phyloP scores from a whole-genome alignment of 2,329 filamentous ascomycete genomes.

The Parastagonospora avenae region DNA sequence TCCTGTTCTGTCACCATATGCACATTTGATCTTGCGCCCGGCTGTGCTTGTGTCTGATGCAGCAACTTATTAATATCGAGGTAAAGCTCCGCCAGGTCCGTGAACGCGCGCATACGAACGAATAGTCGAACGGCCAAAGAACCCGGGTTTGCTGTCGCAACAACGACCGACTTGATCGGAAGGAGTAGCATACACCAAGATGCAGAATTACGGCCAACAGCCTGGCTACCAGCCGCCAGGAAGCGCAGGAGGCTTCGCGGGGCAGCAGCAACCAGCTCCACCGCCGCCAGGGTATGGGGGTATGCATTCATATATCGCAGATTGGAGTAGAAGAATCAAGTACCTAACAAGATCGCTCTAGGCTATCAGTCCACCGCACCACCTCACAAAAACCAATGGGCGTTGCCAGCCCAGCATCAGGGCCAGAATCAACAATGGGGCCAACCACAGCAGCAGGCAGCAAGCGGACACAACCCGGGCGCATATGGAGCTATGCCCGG shows the following conservation, averaged over 20 bases:
- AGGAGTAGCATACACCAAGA: slow-evolving; percentile 8
- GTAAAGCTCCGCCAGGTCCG: slow-evolving; percentile 13
- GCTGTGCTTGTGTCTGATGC: slow-evolving; percentile 12
- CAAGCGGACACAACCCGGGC: slow-evolving; percentile 37
- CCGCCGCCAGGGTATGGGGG: slow-evolving; percentile 38
- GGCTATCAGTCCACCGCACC: slow-evolving; percentile 32
- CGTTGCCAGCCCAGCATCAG: slow-evolving; percentile 26
- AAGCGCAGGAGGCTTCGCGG: slow-evolving; percentile 36
- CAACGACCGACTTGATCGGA: background rate
- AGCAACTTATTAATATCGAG: slow-evolving; percentile 19
- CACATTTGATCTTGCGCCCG: slow-evolving; percentile 14
- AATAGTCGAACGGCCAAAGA: background rate
- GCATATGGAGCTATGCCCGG: slow-evolving; percentile 42
- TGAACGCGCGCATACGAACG: slow-evolving; percentile 2
- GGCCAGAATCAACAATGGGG: slow-evolving; percentile 30
- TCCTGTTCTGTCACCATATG: background rate
- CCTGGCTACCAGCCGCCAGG: slow-evolving; percentile 38
- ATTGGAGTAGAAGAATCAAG: background rate
- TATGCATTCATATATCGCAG: slow-evolving; percentile 10
- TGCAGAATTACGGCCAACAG: slow-evolving; percentile 42
- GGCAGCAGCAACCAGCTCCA: slow-evolving; percentile 25
- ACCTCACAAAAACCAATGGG: slow-evolving; percentile 38
- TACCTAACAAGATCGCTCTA: slow-evolving; percentile 15
- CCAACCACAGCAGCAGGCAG: slow-evolving; percentile 27
- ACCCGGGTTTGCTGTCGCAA: background rate